A percentile compares a stretch with the other conserved stretches of the same genome.
phyloP scores from a whole-genome alignment of 1,139 yeast genomes.

The Arxiozyma bovina region DNA sequence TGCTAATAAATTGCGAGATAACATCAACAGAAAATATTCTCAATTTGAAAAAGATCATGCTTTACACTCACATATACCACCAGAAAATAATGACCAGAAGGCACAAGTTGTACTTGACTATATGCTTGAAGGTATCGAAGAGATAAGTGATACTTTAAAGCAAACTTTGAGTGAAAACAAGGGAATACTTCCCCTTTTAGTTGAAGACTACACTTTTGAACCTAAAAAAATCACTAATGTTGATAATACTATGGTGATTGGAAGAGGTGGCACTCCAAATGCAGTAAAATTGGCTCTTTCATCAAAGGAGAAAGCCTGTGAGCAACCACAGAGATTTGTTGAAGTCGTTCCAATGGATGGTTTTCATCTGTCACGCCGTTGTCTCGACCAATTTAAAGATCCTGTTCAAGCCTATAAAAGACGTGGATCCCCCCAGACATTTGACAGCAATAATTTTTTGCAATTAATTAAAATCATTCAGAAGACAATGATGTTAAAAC shows the following conservation, averaged over 20 bases:
- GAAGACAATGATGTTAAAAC: slow-evolving; percentile 20
- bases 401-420: slow-evolving; percentile 49
- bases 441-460: slow-evolving; percentile 50
- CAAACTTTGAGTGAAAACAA: slow-evolving; percentile 26
- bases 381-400: slow-evolving; percentile 44
- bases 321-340: slow-evolving; percentile 22
- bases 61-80: background rate
- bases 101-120: background rate
- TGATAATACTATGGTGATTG: slow-evolving; percentile 15
- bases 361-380: slow-evolving; percentile 58
- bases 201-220: slow-evolving; percentile 37
- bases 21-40: slow-evolving; percentile 31
- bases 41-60: background rate
- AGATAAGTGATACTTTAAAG: slow-evolving; percentile 10
- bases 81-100: background rate
- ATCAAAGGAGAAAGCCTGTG: background rate
- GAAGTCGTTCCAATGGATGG: slow-evolving; percentile 68
- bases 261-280: slow-evolving; percentile 32
- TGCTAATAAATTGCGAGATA: slow-evolving; percentile 38
- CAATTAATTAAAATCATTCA: slow-evolving; percentile 28
- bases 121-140: slow-evolving; percentile 9
- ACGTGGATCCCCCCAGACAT: slow-evolving; percentile 82
- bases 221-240: slow-evolving; percentile 20
- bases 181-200: slow-evolving; percentile 40
- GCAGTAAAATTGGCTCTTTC: slow-evolving; percentile 12